Conservation (phyloP, 169 alveolate species). For the Hepatocystis sp. region DNA sequence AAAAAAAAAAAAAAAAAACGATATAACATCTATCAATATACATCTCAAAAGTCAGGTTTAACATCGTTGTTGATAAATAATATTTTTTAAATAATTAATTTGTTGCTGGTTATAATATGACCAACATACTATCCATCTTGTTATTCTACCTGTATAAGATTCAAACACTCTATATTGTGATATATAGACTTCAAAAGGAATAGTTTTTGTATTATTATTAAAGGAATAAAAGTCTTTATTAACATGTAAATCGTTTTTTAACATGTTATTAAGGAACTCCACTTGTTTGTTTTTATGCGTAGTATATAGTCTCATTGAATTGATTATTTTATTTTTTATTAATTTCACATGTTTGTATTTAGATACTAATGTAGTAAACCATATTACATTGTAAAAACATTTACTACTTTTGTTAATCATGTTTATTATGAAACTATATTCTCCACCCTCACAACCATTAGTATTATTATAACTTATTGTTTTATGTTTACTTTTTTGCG, state of each 20-base stretch:
- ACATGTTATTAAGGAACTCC: constrained; percentile 67
- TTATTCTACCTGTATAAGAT: constrained; percentile 78
- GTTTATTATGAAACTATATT: constrained; percentile 79
- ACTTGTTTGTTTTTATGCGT: constrained; percentile 71
- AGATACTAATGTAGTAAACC: constrained; percentile 85
- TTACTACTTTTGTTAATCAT: constrained; percentile 83
- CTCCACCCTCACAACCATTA: constrained; percentile 72
- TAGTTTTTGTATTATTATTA: constrained; percentile 12
- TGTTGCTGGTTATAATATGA: constrained; percentile 82
- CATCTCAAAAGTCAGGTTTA: too few species aligned
- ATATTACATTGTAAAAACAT: constrained; percentile 78
- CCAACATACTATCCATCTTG: constrained; percentile 86
- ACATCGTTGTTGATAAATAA: too few species aligned
- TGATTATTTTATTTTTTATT: constrained; percentile 79
- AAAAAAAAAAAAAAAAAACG: too few species aligned
- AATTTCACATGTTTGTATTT: constrained; percentile 79
- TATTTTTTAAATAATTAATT: constrained; percentile 33
- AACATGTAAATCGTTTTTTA: constrained; percentile 34
- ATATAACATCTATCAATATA: too few species aligned
- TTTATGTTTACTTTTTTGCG: background rate
- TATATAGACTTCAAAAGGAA: constrained; percentile 62
- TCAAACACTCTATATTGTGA: constrained; percentile 83
- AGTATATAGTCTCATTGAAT: constrained; percentile 80
- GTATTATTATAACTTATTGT: background rate
- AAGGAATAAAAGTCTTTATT: constrained; percentile 16